Evolutionary conservation across 495 filamentous ascomycete species (phyloP).

Genomic region (Penicillium chermesinum): DNA sequence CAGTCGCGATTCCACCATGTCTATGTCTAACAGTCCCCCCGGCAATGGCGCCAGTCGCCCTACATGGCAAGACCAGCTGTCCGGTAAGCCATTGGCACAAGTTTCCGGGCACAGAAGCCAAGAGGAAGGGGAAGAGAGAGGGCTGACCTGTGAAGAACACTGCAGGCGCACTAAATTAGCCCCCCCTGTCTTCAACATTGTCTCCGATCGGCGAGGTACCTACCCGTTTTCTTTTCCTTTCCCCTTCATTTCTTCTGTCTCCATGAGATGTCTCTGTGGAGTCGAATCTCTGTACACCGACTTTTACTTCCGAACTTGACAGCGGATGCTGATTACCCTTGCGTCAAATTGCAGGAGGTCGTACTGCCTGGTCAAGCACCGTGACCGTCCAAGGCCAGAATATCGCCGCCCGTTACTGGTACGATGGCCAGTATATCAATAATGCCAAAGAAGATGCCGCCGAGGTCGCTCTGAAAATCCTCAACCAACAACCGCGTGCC

Average conservation of each 20-base stretch:
- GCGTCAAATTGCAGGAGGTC: slow-evolving; percentile 57
- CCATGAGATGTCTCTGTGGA: background rate
- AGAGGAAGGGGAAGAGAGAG: background rate
- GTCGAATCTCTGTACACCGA: slow-evolving; percentile 31
- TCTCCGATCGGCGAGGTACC: slow-evolving; percentile 75
- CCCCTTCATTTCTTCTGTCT: background rate
- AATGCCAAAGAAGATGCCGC: slow-evolving; percentile 90
- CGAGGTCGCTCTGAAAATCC: slow-evolving; percentile 57
- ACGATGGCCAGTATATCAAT: slow-evolving; percentile 78
- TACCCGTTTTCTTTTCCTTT: slow-evolving; percentile 10
- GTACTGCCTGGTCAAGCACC: slow-evolving; percentile 82
- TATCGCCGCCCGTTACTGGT: slow-evolving; percentile 77
- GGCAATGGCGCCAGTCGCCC: slow-evolving; percentile 14
- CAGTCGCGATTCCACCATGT: slow-evolving; percentile 23
- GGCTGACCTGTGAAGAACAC: slow-evolving; percentile 44
- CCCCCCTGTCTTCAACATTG: slow-evolving; percentile 61
- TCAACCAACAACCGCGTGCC: slow-evolving; percentile 24
- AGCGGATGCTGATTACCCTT: slow-evolving; percentile 21
- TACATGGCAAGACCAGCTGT: slow-evolving; percentile 50
- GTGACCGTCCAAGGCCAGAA: slow-evolving; percentile 55
- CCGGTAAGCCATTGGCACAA: slow-evolving; percentile 36
- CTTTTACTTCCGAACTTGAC: slow-evolving; percentile 29
- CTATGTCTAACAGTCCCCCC: slow-evolving; percentile 23
- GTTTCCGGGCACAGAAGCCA: background rate
- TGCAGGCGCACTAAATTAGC: slow-evolving; percentile 52